Percentiles rank a stretch among this genome's conserved stretches.
Conservation (phyloP, 768 basidiomycete genomes). For the Scleroderma citrinum region DNA sequence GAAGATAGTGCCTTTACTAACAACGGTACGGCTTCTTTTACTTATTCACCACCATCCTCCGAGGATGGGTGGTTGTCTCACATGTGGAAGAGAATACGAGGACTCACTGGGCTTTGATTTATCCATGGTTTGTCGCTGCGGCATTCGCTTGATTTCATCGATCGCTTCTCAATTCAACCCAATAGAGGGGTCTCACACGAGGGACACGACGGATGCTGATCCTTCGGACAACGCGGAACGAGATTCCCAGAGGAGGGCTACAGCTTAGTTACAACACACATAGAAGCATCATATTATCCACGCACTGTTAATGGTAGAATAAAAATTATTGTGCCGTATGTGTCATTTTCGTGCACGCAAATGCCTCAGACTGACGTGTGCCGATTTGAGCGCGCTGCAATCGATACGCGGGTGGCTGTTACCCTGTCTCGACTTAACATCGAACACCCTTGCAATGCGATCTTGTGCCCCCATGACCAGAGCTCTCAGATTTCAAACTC, state of each 20-base stretch:
- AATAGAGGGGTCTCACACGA: conserved; percentile 15
- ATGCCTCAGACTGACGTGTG: not conserved
- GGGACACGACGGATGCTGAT: conserved; percentile 23
- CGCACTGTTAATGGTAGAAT: conserved; percentile 7
- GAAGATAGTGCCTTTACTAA: conserved; percentile 29
- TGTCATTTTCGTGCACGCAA: conserved; percentile 7
- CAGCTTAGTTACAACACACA: conserved; percentile 30
- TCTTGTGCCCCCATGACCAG: no score
- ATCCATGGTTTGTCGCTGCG: conserved; percentile 39
- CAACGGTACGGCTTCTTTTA: conserved; percentile 76
- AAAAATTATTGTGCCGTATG: conserved; percentile 14
- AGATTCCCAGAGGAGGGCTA: conserved; percentile 46
- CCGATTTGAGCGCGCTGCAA: no score
- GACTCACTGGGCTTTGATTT: conserved; percentile 66
- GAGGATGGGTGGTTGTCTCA: conserved; percentile 65
- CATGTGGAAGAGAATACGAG: conserved; percentile 60
- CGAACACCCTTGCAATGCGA: no score
- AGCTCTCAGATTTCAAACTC: not conserved
- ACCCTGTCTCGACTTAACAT: no score
- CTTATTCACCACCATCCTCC: conserved; percentile 47
- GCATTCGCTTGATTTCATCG: conserved; percentile 19
- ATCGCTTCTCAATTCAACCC: conserved; percentile 28
- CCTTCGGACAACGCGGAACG: conserved; percentile 37
- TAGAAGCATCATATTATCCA: conserved; percentile 26
- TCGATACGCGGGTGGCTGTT: no score